Conservation (phyloP, 108 stramenopile species). For the Skeletonema grethae region DNA sequence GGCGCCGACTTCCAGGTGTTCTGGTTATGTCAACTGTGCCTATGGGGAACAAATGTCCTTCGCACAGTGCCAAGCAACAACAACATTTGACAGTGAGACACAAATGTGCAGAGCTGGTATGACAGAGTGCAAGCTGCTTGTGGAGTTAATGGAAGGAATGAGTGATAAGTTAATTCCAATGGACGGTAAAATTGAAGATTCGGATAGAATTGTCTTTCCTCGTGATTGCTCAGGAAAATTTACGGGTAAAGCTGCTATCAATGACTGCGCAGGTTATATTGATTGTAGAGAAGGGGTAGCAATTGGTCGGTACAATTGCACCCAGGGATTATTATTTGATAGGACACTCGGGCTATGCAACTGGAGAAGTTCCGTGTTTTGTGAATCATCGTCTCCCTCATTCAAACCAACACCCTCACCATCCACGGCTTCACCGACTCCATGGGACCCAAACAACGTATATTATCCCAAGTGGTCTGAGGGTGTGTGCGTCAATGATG, state of each 20-base stretch:
- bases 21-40: constrained; percentile 17
- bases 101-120: constrained; percentile 11
- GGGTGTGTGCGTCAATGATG: constrained; percentile 26
- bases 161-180: background rate
- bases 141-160: background rate
- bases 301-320: constrained; percentile 8
- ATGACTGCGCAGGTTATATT: constrained; percentile 15
- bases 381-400: constrained; percentile 9
- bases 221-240: constrained; percentile 1
- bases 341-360: constrained; percentile 11
- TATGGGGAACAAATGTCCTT: background rate
- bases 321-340: constrained; percentile 16
- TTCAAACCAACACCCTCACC: constrained; percentile 17
- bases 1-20: constrained; percentile 9
- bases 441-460: constrained; percentile 12
- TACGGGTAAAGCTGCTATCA: constrained; percentile 17
- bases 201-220: constrained; percentile 15
- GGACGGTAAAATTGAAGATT: background rate
- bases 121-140: background rate
- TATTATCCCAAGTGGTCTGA: constrained; percentile 32
- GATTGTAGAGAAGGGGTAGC: constrained; percentile 14
- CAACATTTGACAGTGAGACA: constrained; percentile 16
- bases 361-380: constrained; percentile 11
- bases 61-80: constrained; percentile 1
- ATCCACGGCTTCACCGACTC: constrained; percentile 11